phyloP scores from a whole-genome alignment of 1,284 basidiomycete species.

The Pterulicium gracile region DNA sequence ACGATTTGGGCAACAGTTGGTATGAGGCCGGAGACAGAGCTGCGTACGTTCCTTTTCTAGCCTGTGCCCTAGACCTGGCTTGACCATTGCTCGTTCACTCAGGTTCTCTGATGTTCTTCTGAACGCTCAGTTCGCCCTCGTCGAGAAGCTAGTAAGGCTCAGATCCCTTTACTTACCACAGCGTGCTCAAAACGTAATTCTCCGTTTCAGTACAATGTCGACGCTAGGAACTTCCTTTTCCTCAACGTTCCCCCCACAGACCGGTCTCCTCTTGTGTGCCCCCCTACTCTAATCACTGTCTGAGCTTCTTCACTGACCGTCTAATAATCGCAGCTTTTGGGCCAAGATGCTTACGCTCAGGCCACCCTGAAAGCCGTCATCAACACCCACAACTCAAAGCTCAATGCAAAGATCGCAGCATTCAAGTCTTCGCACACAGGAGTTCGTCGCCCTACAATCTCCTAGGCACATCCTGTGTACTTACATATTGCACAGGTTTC shows the following conservation, averaged over 20 bases:
- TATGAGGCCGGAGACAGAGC: constrained; percentile 31
- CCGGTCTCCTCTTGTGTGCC: neutral
- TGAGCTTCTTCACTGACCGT: too few relatives aligned
- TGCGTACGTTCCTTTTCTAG: too few relatives aligned
- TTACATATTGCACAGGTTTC: constrained; percentile 9
- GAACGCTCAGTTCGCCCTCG: constrained; percentile 40
- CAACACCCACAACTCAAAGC: neutral
- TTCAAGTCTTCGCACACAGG: neutral
- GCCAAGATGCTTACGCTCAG: neutral
- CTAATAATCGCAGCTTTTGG: too few relatives aligned
- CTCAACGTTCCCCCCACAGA: neutral
- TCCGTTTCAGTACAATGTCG: too few relatives aligned
- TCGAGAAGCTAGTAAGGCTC: constrained; percentile 41
- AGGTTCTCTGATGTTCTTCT: constrained; percentile 35
- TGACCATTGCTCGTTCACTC: too few relatives aligned
- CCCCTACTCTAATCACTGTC: too few relatives aligned
- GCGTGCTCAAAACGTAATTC: too few relatives aligned
- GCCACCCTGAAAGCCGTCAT: neutral
- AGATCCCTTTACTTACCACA: too few relatives aligned
- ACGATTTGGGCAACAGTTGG: constrained; percentile 48
- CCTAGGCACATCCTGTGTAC: neutral
- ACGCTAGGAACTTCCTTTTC: neutral
- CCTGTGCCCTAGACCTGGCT: too few relatives aligned
- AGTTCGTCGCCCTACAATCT: neutral
- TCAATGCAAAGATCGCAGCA: neutral